These are phyloP conservation scores for Termitomyces sp. DNA, from an alignment of 768 basidiomycete genomes.

Conservation along the genomic window DNA sequence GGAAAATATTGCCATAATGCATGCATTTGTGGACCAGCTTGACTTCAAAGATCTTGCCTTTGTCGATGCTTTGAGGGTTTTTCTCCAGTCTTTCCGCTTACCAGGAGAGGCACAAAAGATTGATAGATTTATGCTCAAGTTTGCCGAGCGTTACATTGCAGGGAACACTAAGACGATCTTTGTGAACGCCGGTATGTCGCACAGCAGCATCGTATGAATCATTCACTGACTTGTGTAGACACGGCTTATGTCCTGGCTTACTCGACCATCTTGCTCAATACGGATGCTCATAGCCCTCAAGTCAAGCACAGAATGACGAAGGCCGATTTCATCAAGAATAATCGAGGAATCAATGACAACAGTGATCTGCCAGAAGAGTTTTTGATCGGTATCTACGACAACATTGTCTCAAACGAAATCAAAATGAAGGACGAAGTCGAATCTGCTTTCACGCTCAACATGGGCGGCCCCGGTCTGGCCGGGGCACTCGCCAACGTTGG, in stretches of 20 bases:
- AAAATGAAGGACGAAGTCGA: conserved; percentile 98
- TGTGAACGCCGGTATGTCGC: conserved; percentile 81
- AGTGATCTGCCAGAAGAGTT: conserved; percentile 85
- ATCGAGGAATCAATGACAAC: conserved; percentile 93
- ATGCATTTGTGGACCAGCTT: conserved; percentile 91
- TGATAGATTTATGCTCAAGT: conserved; percentile 98
- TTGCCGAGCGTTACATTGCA: conserved; percentile 93
- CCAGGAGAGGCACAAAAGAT: conserved; percentile 99
- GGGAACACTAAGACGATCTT: conserved; percentile 82
- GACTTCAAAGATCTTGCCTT: conserved; percentile 81
- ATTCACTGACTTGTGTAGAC: conserved; percentile 38
- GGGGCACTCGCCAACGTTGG: conserved; percentile 86
- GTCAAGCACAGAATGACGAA: conserved; percentile 94
- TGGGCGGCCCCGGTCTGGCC: conserved; percentile 67
- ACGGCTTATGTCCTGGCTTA: conserved; percentile 94
- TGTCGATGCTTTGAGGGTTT: conserved; percentile 83
- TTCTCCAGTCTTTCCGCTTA: conserved; percentile 93
- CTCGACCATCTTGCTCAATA: conserved; percentile 94
- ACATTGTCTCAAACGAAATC: conserved; percentile 90
- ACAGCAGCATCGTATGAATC: neutral
- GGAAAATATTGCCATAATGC: conserved; percentile 89
- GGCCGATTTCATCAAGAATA: conserved; percentile 88
- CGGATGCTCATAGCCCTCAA: conserved; percentile 94
- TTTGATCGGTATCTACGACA: conserved; percentile 76
- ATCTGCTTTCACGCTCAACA: conserved; percentile 35